A percentile compares a stretch with the other conserved stretches of the same genome.
Conservation (phyloP, 2,329 filamentous ascomycete genomes). For the Aureobasidium sp. region DNA sequence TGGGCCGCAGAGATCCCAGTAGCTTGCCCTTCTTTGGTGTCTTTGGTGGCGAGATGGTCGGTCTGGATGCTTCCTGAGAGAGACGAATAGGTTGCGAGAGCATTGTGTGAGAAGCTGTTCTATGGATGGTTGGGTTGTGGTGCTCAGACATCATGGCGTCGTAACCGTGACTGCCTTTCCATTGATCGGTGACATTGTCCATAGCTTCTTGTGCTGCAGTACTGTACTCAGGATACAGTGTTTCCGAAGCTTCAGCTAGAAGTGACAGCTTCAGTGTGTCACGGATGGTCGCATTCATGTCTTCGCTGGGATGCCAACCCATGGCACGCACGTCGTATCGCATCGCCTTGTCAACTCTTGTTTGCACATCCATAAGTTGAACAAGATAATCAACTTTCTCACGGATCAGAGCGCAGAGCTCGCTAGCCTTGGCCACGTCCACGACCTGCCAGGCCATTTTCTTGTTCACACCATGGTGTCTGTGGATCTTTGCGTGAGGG, state of each 20-base stretch:
- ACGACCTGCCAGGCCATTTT: constrained; percentile 34
- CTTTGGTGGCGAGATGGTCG: background rate
- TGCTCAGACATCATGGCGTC: constrained; percentile 1
- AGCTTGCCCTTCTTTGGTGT: background rate
- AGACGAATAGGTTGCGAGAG: background rate
- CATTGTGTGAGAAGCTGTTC: constrained; percentile 8
- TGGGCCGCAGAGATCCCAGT: background rate
- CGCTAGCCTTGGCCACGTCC: constrained; percentile 33
- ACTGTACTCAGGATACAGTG: constrained; percentile 38
- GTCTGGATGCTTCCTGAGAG: background rate
- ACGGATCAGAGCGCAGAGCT: constrained; percentile 33
- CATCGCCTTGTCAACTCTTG: constrained; percentile 37
- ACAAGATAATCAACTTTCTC: constrained; percentile 39
- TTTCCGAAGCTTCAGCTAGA: constrained; percentile 35
- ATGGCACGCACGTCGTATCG: constrained; percentile 38
- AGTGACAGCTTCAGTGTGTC: constrained; percentile 38
- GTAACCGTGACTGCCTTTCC: constrained; percentile 13
- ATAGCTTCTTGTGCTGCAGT: constrained; percentile 35
- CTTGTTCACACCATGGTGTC: constrained; percentile 3
- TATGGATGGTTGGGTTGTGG: constrained; percentile 10
- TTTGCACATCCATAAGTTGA: constrained; percentile 34
- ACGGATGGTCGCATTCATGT: constrained; percentile 22
- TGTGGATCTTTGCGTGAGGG: constrained; percentile 1
- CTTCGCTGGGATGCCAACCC: constrained; percentile 38
- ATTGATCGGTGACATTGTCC: constrained; percentile 31